A percentile compares a stretch with the other conserved stretches of the same genome.
These are phyloP conservation scores for Suillus variegatus DNA, from an alignment of 768 basidiomycete genomes.

Conservation along the genomic window DNA sequence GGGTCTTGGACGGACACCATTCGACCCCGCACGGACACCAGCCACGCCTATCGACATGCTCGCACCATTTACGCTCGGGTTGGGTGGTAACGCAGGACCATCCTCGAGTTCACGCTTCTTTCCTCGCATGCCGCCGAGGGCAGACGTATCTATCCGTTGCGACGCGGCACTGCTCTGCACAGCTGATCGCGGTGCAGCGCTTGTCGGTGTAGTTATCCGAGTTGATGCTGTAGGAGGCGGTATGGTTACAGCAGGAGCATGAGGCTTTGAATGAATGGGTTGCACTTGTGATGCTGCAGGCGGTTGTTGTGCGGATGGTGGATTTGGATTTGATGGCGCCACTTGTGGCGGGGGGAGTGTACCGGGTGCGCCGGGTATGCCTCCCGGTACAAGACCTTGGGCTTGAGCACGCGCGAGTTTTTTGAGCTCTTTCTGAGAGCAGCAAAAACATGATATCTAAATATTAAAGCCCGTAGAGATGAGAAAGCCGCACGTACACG, in stretches of 20 bases:
- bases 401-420: conserved; percentile 59
- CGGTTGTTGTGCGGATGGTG: conserved; percentile 25
- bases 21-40: conserved; percentile 59
- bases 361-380: conserved; percentile 23
- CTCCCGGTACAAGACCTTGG: conserved; percentile 28
- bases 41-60: conserved; percentile 34
- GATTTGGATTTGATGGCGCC: conserved; percentile 25
- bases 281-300: conserved; percentile 16
- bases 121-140: conserved; percentile 25
- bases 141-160: conserved; percentile 17
- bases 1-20: conserved; percentile 63
- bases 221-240: conserved; percentile 29
- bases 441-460: conserved; percentile 11
- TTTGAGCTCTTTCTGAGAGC: conserved; percentile 67
- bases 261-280: conserved; percentile 25
- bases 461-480: conserved; percentile 10
- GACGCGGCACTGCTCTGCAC: conserved; percentile 26
- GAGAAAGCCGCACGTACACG: conserved; percentile 49
- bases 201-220: conserved; percentile 33
- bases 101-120: conserved; percentile 37
- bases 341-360: conserved; percentile 37
- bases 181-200: conserved; percentile 32
- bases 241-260: conserved; percentile 34
- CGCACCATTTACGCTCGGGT: conserved; percentile 26
- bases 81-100: conserved; percentile 21